A percentile compares a stretch with the other conserved stretches of the same genome.
Conservation (phyloP, 2,329 filamentous ascomycete genomes). For the Pyricularia pennisetigena region DNA sequence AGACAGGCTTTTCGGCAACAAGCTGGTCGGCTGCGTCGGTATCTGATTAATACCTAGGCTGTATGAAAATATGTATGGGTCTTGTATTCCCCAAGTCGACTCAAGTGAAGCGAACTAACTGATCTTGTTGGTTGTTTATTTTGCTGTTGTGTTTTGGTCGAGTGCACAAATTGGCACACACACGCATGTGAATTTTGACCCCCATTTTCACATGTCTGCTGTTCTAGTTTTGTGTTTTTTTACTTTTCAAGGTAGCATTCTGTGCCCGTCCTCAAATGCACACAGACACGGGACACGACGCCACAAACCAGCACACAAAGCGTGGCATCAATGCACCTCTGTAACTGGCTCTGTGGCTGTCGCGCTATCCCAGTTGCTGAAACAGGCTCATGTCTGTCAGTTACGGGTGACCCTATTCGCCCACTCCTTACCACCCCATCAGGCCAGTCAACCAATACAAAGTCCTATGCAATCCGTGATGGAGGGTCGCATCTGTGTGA, state of each 20-base stretch:
- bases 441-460: neutral
- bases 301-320: neutral
- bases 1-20: neutral
- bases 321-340: neutral
- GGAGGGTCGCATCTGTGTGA: neutral
- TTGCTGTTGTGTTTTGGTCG: neutral
- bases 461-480: neutral
- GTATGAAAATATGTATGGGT: neutral
- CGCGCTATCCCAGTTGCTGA: neutral
- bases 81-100: neutral
- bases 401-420: neutral
- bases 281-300: neutral
- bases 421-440: neutral
- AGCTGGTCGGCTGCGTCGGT: neutral
- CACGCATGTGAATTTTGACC: neutral
- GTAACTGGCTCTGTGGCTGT: neutral
- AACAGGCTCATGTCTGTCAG: neutral
- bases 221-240: neutral
- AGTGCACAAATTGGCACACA: neutral
- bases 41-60: neutral
- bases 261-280: neutral
- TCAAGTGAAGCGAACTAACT: too few species aligned
- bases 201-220: conserved; percentile 1
- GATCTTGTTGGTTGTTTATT: too few species aligned
- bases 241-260: neutral